Evolutionary conservation across 2,329 filamentous ascomycete genomes (phyloP), one percentile per base, ranked within the genome.

Genomic region (Ascochyta fabae): DNA sequence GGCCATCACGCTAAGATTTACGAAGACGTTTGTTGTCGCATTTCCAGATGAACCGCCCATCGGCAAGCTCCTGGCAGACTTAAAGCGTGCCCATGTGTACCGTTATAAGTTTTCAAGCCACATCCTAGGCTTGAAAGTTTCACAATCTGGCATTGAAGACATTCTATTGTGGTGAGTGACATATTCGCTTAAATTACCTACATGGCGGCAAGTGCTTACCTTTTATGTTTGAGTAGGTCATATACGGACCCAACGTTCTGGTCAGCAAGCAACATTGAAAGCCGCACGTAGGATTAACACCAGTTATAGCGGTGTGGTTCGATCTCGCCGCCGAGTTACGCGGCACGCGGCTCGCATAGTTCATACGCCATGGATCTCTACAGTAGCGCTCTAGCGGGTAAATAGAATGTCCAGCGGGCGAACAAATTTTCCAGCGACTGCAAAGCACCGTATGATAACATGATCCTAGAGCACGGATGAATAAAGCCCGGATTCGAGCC

Each of bases 51-150:
- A n/a, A 46, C 19, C 26, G 5, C 19, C 29, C 33, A 13, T 48
- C 35, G 35, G 35, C 46, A 26, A 49, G 33, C 45, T 48, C 33
- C 16, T 49, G 40, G 45, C 34, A 36, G 34, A 27, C 38, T 19
- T 16, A 35, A n/a, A 31, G 29, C 29, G 29, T 3, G 29, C 10
- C 12, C 27, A 12, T 13, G 29, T 12, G 10, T 31, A 15, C 29
- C 4, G 7, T 15, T 15, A 13, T 19, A 31, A 46, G 43, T 35
- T 13, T 27, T 7, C 15, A 36, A 24, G 23, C 9, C 24, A n/a
- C 24, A 27, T 8, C 23, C n/a, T 29, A 27, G 4, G 8, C 24
- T 38, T n/a, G 16, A 42, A 24, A 33, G 29, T n/a, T 26, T 26
- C 6, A 22, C 35, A 2, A 34, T 7, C 12, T 15, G 39, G 16